phyloP scores from a whole-genome alignment of 2,329 filamentous ascomycete species.

The Fusarium subtropicale region DNA sequence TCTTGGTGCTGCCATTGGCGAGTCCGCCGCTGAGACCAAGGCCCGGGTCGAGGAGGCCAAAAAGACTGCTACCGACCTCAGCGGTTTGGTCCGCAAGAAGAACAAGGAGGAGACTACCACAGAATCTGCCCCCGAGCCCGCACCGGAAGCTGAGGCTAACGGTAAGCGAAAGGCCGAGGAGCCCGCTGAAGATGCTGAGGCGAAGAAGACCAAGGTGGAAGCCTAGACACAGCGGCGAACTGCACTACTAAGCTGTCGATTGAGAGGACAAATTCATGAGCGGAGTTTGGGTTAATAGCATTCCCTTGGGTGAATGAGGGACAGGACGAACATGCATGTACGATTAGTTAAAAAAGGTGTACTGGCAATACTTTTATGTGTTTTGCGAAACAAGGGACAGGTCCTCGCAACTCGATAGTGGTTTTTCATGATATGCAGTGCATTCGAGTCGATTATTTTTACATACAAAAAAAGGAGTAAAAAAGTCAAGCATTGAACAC shows the following conservation, averaged over 20 bases:
- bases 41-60: conserved; percentile 78
- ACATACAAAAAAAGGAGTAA: background rate
- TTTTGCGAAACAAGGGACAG: background rate
- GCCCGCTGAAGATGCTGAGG: conserved; percentile 43
- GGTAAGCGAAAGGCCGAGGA: conserved; percentile 53
- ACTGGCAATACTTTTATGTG: conserved; percentile 1
- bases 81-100: conserved; percentile 80
- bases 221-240: conserved; percentile 26
- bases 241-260: conserved; percentile 1
- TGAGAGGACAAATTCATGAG: background rate
- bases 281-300: conserved; percentile 30
- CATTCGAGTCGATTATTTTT: background rate
- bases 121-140: conserved; percentile 14
- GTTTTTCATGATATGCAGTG: background rate
- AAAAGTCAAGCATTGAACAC: background rate
- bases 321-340: background rate
- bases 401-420: conserved; percentile 2
- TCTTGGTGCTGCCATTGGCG: conserved; percentile 72
- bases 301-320: background rate
- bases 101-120: conserved; percentile 51
- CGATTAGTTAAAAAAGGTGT: background rate
- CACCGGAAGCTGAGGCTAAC: conserved; percentile 52
- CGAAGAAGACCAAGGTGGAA: conserved; percentile 55
- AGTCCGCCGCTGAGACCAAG: conserved; percentile 69
- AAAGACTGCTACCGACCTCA: conserved; percentile 78